A percentile compares a stretch with the other conserved stretches of the same genome.
Evolutionary conservation across 192 early-diverging fungal species (phyloP).

Genomic region (Phycomyces nitens): DNA sequence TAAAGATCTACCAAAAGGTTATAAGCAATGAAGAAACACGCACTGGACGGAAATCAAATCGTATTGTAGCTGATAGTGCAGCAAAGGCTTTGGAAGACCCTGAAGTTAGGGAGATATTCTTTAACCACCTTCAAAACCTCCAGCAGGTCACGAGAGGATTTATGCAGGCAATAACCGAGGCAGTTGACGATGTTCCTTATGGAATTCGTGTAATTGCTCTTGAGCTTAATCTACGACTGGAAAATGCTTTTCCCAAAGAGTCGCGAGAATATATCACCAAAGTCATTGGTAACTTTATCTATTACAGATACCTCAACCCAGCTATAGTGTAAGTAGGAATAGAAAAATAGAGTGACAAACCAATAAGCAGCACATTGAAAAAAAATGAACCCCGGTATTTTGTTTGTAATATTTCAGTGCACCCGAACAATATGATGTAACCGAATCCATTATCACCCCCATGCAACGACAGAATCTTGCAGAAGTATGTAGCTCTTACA

Average conservation of each 20-base stretch:
- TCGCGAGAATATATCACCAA: constrained; percentile 78
- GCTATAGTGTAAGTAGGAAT: constrained; percentile 58
- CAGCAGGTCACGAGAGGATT: constrained; percentile 79
- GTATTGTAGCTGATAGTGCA: constrained; percentile 72
- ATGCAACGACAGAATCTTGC: constrained; percentile 96
- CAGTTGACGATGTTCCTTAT: constrained; percentile 85
- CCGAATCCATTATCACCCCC: constrained; percentile 79
- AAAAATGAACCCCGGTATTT: too few relatives aligned
- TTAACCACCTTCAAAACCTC: constrained; percentile 72
- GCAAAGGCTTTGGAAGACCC: constrained; percentile 84
- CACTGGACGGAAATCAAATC: constrained; percentile 77
- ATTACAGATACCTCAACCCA: constrained; percentile 99
- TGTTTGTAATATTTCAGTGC: constrained; percentile 52
- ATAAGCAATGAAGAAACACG: constrained; percentile 89
- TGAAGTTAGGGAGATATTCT: constrained; percentile 71
- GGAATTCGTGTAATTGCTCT: constrained; percentile 96
- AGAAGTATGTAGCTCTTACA: constrained; percentile 45
- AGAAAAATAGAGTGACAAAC: too few relatives aligned
- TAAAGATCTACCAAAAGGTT: constrained; percentile 79
- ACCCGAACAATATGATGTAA: constrained; percentile 95
- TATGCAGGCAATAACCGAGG: constrained; percentile 73
- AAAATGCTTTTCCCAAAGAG: constrained; percentile 79
- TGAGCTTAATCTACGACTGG: constrained; percentile 75
- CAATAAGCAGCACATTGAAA: too few relatives aligned
- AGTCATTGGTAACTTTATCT: constrained; percentile 91